phyloP scores from a whole-genome alignment of 1,284 basidiomycete genomes.

The Ceratobasidium sp. region DNA sequence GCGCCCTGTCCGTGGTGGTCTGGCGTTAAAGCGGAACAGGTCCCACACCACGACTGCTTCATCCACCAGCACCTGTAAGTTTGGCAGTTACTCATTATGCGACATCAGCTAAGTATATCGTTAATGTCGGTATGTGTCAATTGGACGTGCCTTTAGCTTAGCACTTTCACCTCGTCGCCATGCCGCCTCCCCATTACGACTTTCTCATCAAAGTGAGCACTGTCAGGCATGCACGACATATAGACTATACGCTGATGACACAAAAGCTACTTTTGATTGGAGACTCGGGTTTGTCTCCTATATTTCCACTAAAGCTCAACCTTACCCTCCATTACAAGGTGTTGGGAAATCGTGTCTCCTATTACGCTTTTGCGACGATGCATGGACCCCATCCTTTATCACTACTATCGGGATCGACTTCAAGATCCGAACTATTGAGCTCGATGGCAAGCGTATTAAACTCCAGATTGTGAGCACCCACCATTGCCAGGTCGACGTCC shows the following conservation, averaged over 20 bases:
- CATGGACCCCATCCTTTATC: slow-evolving; percentile 99
- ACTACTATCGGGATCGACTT: slow-evolving; percentile 98
- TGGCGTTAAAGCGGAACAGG: neutral
- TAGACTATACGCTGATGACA: slow-evolving; percentile 22
- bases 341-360: slow-evolving; percentile 99
- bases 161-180: slow-evolving; percentile 47
- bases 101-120: neutral
- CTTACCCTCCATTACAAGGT: slow-evolving; percentile 57
- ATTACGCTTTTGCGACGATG: slow-evolving; percentile 98
- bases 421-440: slow-evolving; percentile 96
- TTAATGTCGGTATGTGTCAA: neutral
- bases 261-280: slow-evolving; percentile 90
- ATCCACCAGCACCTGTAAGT: slow-evolving; percentile 15
- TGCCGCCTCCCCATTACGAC: slow-evolving; percentile 89
- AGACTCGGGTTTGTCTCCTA: slow-evolving; percentile 78
- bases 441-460: slow-evolving; percentile 96
- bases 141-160: neutral
- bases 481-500: neutral
- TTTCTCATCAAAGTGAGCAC: slow-evolving; percentile 86
- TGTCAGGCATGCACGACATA: neutral
- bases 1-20: slow-evolving; percentile 4
- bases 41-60: slow-evolving; percentile 16
- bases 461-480: slow-evolving; percentile 82
- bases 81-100: neutral
- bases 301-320: neutral